phyloP scores from a whole-genome alignment of 164 flowering plant species.

The Malania oleifera region DNA sequence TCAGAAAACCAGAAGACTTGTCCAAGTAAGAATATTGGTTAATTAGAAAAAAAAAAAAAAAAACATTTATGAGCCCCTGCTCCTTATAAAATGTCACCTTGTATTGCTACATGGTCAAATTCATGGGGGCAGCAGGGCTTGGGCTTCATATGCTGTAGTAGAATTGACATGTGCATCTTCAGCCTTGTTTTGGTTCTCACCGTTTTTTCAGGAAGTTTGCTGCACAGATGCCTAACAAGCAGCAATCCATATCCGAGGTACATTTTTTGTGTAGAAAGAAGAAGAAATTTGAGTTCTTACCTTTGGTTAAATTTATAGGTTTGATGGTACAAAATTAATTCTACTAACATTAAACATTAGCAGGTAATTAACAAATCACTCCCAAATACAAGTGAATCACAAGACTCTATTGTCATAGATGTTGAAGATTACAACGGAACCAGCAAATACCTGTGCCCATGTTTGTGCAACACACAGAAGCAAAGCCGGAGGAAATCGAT shows the following conservation, averaged over 20 bases:
- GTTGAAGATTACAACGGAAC: conserved; percentile 32
- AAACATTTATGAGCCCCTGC: too few relatives aligned
- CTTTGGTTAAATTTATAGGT: background rate
- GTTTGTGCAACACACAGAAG: too few relatives aligned
- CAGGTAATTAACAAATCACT: conserved; percentile 35
- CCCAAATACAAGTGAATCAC: conserved; percentile 18
- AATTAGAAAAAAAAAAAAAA: too few relatives aligned
- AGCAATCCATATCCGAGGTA: conserved; percentile 34
- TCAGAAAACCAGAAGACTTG: too few relatives aligned
- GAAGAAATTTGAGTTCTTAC: background rate
- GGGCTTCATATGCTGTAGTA: too few relatives aligned
- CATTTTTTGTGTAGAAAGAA: background rate
- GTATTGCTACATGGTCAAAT: too few relatives aligned
- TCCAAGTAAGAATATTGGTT: too few relatives aligned
- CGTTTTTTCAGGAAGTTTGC: conserved; percentile 60
- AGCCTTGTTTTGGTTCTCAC: conserved; percentile 5
- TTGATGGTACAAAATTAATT: background rate
- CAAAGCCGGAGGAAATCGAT: too few relatives aligned
- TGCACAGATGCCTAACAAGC: conserved; percentile 56
- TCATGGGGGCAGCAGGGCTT: too few relatives aligned
- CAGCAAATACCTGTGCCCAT: conserved; percentile 27
- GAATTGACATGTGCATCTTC: background rate
- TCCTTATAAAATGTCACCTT: too few relatives aligned
- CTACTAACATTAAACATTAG: background rate
- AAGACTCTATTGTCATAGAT: conserved; percentile 44